Percentiles rank a stretch among this genome's conserved stretches.
These are phyloP conservation scores for Raphanus sativus DNA, from an alignment of 345 rosid genomes.

Conservation along the genomic window DNA sequence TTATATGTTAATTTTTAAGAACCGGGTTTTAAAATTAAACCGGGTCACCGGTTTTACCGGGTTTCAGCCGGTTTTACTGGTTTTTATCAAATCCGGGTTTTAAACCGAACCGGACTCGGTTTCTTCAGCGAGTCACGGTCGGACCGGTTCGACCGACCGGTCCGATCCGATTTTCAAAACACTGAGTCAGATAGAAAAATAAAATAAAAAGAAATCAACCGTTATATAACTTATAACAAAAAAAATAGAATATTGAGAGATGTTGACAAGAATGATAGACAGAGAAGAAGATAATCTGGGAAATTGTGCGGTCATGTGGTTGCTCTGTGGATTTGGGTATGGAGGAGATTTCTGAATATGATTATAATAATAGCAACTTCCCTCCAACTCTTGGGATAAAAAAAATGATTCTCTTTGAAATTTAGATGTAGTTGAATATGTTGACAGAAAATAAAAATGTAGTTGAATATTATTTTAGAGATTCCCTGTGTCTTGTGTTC, in stretches of 20 bases:
- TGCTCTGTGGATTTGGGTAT: conserved; percentile 11
- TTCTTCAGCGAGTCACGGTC: too few relatives aligned
- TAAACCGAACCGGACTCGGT: too few relatives aligned
- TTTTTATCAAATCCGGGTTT: too few relatives aligned
- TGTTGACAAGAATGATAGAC: not conserved
- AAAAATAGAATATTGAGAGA: not conserved
- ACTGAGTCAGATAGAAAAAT: not conserved
- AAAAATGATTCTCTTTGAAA: not conserved
- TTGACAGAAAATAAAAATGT: too few relatives aligned
- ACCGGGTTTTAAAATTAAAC: too few relatives aligned
- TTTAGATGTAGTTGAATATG: not conserved
- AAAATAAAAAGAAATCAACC: not conserved
- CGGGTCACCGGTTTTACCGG: too few relatives aligned
- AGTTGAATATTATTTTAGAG: not conserved
- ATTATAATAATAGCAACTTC: not conserved
- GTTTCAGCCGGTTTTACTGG: too few relatives aligned
- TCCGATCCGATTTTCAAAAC: too few relatives aligned
- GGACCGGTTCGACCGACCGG: too few relatives aligned
- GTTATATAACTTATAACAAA: not conserved
- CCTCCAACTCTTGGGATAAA: not conserved
- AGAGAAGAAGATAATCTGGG: conserved; percentile 8
- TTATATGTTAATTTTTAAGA: too few relatives aligned
- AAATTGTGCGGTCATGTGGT: conserved; percentile 34
- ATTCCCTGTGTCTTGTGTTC: not conserved
- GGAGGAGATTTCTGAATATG: conserved; percentile 2